Evolutionary conservation across 345 rosid species (phyloP).

Genomic region (Melaleuca alternifolia): DNA sequence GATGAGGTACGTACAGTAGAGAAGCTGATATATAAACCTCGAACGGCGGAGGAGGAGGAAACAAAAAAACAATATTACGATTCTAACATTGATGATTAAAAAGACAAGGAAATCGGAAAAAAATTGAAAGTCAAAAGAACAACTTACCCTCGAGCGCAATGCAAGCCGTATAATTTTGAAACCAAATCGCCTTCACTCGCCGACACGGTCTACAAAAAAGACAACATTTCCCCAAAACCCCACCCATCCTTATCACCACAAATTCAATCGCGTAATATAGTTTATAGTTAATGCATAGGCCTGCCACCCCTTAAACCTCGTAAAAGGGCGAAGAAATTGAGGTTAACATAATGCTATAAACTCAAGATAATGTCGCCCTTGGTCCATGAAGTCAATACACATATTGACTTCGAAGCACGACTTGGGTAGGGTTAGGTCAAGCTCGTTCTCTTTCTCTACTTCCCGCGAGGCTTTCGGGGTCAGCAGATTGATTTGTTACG

Average conservation of each 20-base stretch:
- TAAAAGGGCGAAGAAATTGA: neutral
- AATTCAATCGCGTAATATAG: neutral
- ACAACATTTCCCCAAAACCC: neutral
- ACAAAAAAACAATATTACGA: neutral
- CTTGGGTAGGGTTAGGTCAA: neutral
- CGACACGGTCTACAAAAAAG: neutral
- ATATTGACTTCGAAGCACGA: neutral
- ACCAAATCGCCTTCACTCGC: neutral
- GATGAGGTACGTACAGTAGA: neutral
- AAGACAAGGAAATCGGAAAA: neutral
- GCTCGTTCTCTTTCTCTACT: neutral
- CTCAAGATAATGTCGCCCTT: neutral
- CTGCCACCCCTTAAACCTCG: neutral
- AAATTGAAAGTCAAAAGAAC: neutral
- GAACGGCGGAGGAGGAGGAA: neutral
- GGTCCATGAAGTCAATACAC: neutral
- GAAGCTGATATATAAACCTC: neutral
- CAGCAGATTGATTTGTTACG: too few relatives aligned
- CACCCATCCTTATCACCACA: neutral
- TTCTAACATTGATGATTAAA: neutral
- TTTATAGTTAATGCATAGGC: neutral
- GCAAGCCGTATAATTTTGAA: slow-evolving; percentile 33
- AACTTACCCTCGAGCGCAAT: slow-evolving; percentile 20
- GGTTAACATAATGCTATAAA: neutral
- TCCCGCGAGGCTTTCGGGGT: neutral